These are phyloP conservation scores for Begonia fuchsioides DNA, from an alignment of 306 rosid genomes.

Conservation along the genomic window DNA sequence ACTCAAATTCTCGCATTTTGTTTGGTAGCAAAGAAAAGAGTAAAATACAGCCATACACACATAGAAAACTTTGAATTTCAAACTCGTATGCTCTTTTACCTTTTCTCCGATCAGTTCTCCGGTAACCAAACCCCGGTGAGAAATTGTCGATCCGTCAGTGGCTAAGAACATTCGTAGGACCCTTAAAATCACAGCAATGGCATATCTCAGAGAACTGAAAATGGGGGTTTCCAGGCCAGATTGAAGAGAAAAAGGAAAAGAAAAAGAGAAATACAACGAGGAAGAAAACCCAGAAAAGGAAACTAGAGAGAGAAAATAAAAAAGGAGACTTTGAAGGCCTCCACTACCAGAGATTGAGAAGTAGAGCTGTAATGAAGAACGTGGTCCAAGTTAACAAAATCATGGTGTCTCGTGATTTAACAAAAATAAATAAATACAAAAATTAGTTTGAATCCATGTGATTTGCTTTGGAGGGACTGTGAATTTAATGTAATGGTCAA, in stretches of 20 bases:
- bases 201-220: neutral
- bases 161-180: neutral
- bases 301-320: slow-evolving; percentile 4
- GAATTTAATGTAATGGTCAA: too few species aligned
- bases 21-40: neutral
- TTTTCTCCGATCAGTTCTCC: neutral
- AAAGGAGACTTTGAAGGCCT: slow-evolving; percentile 7
- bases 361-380: too few species aligned
- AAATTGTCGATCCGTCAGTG: neutral
- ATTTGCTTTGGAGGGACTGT: too few species aligned
- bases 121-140: neutral
- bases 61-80: too few species aligned
- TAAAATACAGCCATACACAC: neutral
- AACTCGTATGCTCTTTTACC: too few species aligned
- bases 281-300: slow-evolving; percentile 1
- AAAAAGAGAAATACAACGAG: neutral
- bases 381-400: slow-evolving; percentile 3
- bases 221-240: neutral
- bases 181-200: too few species aligned
- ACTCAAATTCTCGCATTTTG: too few species aligned
- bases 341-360: slow-evolving; percentile 12
- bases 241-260: neutral
- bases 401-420: too few species aligned
- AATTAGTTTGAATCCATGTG: too few species aligned
- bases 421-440: neutral